These are phyloP conservation scores for Effrenium voratum DNA, from an alignment of 73 alveolate species.

Conservation along the genomic window DNA sequence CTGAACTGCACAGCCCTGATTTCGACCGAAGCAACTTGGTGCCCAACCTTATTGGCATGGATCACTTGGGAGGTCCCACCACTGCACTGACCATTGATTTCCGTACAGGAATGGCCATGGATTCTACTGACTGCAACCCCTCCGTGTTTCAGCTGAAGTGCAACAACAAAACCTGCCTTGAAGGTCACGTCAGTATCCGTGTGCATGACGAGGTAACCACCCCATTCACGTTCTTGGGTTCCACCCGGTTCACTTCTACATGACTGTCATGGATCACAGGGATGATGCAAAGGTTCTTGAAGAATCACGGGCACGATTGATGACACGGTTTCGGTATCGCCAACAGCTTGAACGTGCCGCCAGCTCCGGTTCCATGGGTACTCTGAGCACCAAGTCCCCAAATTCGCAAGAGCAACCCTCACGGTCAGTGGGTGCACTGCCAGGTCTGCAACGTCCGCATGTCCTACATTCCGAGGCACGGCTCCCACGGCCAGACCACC, in stretches of 20 bases:
- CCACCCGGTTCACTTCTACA: background rate
- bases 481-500: background rate
- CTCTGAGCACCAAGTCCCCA: background rate
- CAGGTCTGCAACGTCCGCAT: background rate
- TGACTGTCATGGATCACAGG: background rate
- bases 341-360: background rate
- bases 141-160: background rate
- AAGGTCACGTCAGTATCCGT: background rate
- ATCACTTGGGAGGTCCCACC: background rate
- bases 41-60: constrained; percentile 5
- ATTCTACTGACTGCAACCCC: background rate
- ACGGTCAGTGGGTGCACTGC: background rate
- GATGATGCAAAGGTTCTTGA: background rate
- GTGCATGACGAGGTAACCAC: background rate
- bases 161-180: background rate
- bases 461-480: background rate
- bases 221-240: background rate
- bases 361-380: background rate
- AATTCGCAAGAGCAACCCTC: background rate
- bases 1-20: background rate
- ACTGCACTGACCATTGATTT: background rate
- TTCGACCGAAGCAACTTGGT: background rate
- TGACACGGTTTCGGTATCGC: no score
- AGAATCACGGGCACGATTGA: no score
- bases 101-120: background rate